Percentiles rank a stretch among this genome's conserved stretches.
Conservation (phyloP, 768 basidiomycete genomes). For the Lactifluus pinguis region DNA sequence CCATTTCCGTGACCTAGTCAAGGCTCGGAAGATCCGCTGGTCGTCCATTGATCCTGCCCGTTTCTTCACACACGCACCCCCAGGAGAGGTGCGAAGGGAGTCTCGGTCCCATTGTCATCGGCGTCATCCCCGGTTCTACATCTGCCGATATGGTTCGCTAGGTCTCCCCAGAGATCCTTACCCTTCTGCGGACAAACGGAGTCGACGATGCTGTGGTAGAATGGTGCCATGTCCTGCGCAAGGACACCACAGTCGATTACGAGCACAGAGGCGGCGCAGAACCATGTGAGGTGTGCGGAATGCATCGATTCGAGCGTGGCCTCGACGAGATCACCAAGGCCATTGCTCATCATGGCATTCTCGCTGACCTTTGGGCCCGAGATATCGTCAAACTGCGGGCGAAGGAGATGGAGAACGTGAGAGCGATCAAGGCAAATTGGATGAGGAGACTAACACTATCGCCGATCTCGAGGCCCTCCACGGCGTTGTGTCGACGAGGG, state of each 20-base stretch:
- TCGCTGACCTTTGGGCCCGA: not conserved
- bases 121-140: slow-evolving; percentile 17
- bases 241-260: slow-evolving; percentile 22
- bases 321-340: not conserved
- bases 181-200: not conserved
- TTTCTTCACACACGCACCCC: not conserved
- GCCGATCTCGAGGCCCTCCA: slow-evolving; percentile 22
- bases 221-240: slow-evolving; percentile 23
- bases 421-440: not conserved
- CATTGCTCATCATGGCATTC: not conserved
- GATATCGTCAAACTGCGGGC: not conserved
- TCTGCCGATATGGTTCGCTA: slow-evolving; percentile 16
- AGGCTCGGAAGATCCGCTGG: not conserved
- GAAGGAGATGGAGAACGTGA: not conserved
- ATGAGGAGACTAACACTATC: not conserved
- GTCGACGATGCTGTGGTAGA: not conserved
- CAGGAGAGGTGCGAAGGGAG: slow-evolving; percentile 2
- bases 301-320: not conserved
- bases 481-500: slow-evolving; percentile 21
- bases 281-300: not conserved
- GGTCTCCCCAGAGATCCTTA: slow-evolving; percentile 18
- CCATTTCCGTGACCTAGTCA: not conserved
- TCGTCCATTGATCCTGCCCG: not conserved
- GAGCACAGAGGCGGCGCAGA: not conserved
- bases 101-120: slow-evolving; percentile 21